Evolutionary conservation across 2,329 filamentous ascomycete species (phyloP), one percentile per base, ranked within the genome.

Genomic region (Pseudocercospora cruenta): DNA sequence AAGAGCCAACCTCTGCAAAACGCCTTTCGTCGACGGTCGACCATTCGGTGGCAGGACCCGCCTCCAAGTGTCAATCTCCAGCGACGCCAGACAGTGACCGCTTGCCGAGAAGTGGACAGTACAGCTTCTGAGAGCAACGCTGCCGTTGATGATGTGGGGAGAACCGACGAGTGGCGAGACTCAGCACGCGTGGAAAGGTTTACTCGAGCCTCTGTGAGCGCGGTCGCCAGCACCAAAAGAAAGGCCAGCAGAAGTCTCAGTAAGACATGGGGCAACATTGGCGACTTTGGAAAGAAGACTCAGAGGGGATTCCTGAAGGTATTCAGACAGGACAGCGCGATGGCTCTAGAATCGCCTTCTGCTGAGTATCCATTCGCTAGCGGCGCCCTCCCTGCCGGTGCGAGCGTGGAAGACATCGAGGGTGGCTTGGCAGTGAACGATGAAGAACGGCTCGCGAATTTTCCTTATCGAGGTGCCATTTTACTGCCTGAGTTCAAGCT

Each of bases 171-270:
- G 14, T 19, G 16, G 55, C 55, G 31, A 58, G 55, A 58, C 9
- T 16, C 28, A 26, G 28, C 28, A 10, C 22, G 33, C 19, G 31
- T 58, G 16, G 55, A 24, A 8, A 36, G 31, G 9, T 8, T 55
- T 10, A 55, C 21, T 31, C 51, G 51, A 31, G 26, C 22, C 10
- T 36, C 55, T n/a, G n/a, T 58, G 10, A 39, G 31, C 55, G 24
- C 36, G 28, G 55, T 58, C 16, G 24, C 31, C 19, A 36, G 4
- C 26, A 58, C 55, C 8, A 43, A 21, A 16, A 36, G 55, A n/a
- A 58, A 58, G 19, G 55, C 55, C 2, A 58, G 31, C 31, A 58
- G 31, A 43, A 58, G 55, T 43, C 55, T 58, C 16, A 26, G 55
- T 22, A 36, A 43, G 55, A 58, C 55, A 14, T 43, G 16, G 55